Evolutionary conservation across 2,329 filamentous ascomycete genomes (phyloP).

Genomic region (Arachnopeziza araneosa): DNA sequence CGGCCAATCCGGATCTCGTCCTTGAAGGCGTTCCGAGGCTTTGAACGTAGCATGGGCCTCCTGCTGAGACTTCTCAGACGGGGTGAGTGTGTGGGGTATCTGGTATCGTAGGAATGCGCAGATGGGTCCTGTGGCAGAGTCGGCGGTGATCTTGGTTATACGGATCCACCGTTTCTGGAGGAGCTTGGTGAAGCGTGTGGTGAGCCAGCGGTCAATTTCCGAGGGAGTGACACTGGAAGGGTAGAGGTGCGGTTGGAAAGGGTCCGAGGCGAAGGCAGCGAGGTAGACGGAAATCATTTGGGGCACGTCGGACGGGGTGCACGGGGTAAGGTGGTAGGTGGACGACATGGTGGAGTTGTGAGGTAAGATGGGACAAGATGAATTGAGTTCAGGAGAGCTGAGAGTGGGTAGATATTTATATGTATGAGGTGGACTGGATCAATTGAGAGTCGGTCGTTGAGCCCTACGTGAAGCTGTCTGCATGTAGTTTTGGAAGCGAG

Average conservation of each 20-base stretch:
- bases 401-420: not conserved
- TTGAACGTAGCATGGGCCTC: slow-evolving; percentile 3
- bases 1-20: slow-evolving; percentile 22
- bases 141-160: slow-evolving; percentile 31
- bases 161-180: slow-evolving; percentile 27
- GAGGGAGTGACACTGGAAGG: slow-evolving; percentile 4
- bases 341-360: not conserved
- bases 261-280: slow-evolving; percentile 22
- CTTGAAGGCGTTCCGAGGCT: slow-evolving; percentile 1
- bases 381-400: not conserved
- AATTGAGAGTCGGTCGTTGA: not conserved
- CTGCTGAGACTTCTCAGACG: slow-evolving; percentile 8
- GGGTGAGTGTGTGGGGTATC: slow-evolving; percentile 28
- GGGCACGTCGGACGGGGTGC: slow-evolving; percentile 28
- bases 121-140: slow-evolving; percentile 25
- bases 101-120: slow-evolving; percentile 33
- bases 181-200: slow-evolving; percentile 22
- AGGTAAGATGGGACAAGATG: not conserved
- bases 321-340: slow-evolving; percentile 14
- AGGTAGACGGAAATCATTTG: slow-evolving; percentile 29
- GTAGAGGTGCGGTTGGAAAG: slow-evolving; percentile 3
- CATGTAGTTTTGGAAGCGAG: not conserved
- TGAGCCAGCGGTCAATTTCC: slow-evolving; percentile 28
- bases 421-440: not conserved
- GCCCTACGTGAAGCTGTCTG: no score